These are phyloP conservation scores for Monilinia polystroma DNA, from an alignment of 2,329 filamentous ascomycete genomes.

Conservation along the genomic window DNA sequence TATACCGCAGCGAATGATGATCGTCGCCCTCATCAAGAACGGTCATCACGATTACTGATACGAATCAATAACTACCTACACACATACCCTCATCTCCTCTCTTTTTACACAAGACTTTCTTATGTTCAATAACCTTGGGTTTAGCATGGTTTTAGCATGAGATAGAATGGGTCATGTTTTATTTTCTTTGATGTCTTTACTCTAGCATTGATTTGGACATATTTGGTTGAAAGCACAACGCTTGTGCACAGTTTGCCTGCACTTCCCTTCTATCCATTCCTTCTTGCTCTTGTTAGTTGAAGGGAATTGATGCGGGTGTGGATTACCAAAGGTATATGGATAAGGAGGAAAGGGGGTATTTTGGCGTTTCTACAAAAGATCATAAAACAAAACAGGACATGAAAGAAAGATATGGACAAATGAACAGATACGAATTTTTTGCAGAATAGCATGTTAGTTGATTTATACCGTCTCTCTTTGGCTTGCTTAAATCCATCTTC, in stretches of 20 bases:
- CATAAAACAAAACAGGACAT: conserved; percentile 1
- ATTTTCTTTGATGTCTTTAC: neutral
- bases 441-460: neutral
- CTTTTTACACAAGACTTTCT: neutral
- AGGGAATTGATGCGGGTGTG: neutral
- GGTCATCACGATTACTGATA: neutral
- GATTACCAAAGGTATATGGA: neutral
- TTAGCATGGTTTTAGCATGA: conserved; percentile 2
- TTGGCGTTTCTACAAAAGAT: neutral
- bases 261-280: neutral
- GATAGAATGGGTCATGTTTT: neutral
- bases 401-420: neutral
- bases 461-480: neutral
- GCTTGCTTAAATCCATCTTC: neutral
- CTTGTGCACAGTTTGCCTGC: neutral
- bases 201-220: neutral
- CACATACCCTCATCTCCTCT: neutral
- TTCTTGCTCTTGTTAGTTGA: neutral
- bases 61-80: neutral
- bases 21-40: neutral
- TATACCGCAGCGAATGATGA: neutral
- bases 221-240: neutral
- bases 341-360: neutral
- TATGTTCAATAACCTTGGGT: neutral
- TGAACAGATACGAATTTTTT: neutral